These are phyloP conservation scores for Leucoagaricus sp. DNA, from an alignment of 1,284 basidiomycete genomes.

Conservation along the genomic window DNA sequence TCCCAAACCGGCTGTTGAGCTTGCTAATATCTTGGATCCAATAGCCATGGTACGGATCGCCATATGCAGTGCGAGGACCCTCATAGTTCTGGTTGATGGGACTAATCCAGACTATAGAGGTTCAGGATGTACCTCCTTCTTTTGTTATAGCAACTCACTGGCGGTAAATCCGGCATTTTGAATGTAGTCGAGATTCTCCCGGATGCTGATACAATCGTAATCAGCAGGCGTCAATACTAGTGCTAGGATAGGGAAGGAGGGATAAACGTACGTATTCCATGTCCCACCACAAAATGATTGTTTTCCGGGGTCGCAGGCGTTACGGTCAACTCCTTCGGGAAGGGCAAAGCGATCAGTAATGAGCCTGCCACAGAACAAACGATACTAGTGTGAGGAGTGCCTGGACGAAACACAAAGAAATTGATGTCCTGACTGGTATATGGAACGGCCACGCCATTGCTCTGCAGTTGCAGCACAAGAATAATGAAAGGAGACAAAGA, in stretches of 20 bases:
- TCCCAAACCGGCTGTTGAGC: conserved; percentile 72
- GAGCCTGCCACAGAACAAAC: conserved; percentile 38
- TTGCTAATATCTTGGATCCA: conserved; percentile 65
- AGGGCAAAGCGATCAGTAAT: conserved; percentile 79
- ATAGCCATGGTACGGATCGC: conserved; percentile 72
- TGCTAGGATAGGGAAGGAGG: conserved; percentile 8
- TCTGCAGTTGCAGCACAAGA: conserved; percentile 41
- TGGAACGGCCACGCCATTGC: conserved; percentile 44
- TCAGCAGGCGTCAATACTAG: background rate
- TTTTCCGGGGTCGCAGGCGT: conserved; percentile 53
- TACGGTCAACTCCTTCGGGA: conserved; percentile 50
- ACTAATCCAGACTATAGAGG: conserved; percentile 57
- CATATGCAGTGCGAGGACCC: conserved; percentile 62
- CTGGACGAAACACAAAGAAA: background rate
- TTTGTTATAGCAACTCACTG: conserved; percentile 41
- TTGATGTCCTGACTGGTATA: conserved; percentile 38
- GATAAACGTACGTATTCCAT: conserved; percentile 60
- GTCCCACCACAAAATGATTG: conserved; percentile 77
- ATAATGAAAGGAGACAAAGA: conserved; percentile 17
- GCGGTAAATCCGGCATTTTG: conserved; percentile 78
- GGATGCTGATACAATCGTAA: conserved; percentile 45
- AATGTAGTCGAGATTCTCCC: conserved; percentile 76
- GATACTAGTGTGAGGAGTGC: background rate
- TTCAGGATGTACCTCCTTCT: conserved; percentile 1
- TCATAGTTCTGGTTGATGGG: conserved; percentile 72